Evolutionary conservation across 768 basidiomycete genomes (phyloP).

Genomic region (Hebeloma cylindrosporum): DNA sequence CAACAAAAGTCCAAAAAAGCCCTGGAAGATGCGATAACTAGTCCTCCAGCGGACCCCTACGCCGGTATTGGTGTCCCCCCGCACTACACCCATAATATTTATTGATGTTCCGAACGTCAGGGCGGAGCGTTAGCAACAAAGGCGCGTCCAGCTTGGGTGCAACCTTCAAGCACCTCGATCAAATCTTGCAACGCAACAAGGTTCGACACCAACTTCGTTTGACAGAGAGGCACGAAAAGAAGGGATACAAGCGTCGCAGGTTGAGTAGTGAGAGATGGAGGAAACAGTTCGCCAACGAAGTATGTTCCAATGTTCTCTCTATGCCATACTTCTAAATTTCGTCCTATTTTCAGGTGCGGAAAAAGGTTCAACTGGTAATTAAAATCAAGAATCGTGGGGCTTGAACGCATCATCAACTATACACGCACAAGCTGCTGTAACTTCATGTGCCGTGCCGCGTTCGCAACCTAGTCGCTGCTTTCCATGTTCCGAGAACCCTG

Average conservation of each 20-base stretch:
- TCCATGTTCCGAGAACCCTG: conserved; percentile 13
- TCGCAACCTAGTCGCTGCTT: conserved; percentile 9
- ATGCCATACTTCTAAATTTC: conserved; percentile 9
- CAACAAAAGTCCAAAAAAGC: conserved; percentile 26
- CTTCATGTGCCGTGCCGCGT: conserved; percentile 8
- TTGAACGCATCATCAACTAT: conserved; percentile 30
- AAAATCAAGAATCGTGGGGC: conserved; percentile 77
- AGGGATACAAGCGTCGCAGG: conserved; percentile 74
- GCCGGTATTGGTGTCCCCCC: conserved; percentile 40
- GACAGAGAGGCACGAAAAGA: conserved; percentile 75
- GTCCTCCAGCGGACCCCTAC: conserved; percentile 50
- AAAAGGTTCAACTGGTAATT: conserved; percentile 77
- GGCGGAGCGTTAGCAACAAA: conserved; percentile 57
- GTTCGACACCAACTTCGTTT: conserved; percentile 50
- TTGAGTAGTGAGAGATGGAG: conserved; percentile 78
- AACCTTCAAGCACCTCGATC: conserved; percentile 51
- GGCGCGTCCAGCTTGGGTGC: conserved; percentile 39
- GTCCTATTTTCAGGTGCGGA: conserved; percentile 58
- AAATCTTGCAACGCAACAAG: conserved; percentile 53
- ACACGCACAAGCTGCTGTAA: conserved; percentile 9
- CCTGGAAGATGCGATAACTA: conserved; percentile 20
- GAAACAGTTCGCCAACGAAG: conserved; percentile 77
- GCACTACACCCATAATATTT: conserved; percentile 2
- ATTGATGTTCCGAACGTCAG: conserved; percentile 35
- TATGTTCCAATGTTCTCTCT: conserved; percentile 30